These are phyloP conservation scores for Phycomyces nitens DNA, from an alignment of 192 early-diverging fungal genomes.

Conservation along the genomic window DNA sequence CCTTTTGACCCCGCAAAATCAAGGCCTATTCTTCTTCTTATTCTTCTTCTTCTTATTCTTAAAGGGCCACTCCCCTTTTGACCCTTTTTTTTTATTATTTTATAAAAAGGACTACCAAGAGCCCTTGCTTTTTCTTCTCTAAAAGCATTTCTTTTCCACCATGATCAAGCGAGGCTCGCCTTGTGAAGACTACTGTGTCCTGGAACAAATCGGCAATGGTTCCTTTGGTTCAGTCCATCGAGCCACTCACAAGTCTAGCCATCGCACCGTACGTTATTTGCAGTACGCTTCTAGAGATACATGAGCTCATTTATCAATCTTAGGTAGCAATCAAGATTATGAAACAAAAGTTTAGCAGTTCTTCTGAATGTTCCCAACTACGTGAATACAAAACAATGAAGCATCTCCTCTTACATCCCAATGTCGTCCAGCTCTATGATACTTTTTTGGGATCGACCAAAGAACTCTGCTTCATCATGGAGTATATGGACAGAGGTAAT, in stretches of 20 bases:
- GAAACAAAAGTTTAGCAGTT: constrained; percentile 75
- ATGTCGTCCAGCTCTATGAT: constrained; percentile 83
- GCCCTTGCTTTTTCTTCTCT: neutral
- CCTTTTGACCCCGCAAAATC: neutral
- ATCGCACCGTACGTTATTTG: constrained; percentile 61
- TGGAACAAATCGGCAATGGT: constrained; percentile 76
- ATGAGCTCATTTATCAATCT: neutral
- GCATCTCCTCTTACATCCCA: constrained; percentile 71
- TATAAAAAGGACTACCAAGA: neutral
- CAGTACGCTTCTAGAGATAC: neutral
- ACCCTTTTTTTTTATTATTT: constrained; percentile 3
- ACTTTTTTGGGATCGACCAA: constrained; percentile 78
- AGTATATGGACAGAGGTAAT: constrained; percentile 89
- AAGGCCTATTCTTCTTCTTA: constrained; percentile 2
- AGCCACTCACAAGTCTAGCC: constrained; percentile 60
- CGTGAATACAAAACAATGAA: constrained; percentile 80
- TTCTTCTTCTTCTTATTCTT: neutral
- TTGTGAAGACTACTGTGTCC: constrained; percentile 55
- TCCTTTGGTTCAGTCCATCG: constrained; percentile 78
- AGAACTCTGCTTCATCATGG: constrained; percentile 91
- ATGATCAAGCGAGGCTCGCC: constrained; percentile 26
- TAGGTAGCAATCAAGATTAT: constrained; percentile 90
- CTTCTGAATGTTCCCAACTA: constrained; percentile 67
- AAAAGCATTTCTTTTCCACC: neutral
- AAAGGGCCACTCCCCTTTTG: neutral